Evolutionary conservation across 768 basidiomycete species (phyloP), one percentile per base, ranked within the genome.

Genomic region (Pleurotus pulmonarius): DNA sequence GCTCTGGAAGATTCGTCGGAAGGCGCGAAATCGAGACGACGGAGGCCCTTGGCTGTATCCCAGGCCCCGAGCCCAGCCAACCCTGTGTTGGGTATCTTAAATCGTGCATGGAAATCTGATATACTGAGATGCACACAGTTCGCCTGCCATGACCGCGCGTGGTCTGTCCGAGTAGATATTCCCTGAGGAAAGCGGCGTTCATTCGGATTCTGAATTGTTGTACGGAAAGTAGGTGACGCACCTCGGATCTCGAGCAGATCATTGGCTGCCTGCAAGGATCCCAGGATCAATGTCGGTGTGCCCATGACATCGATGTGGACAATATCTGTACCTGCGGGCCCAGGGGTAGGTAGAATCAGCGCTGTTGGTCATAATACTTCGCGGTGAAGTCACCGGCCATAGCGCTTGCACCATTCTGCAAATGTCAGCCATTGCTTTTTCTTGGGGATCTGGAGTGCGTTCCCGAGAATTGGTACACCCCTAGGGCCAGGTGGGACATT

Each of bases 341-440:
- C 20, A 11, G 20, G 16, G 9, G 12, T 20, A n/a, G 6, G 12
- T 20, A n/a, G 6, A 29, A 24, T 40, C 38, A 52, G n/a, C 15
- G 11, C 15, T 15, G 18, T 18, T 37, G 16, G 18, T 34, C 29
- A 37, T 3, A 20, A 20, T 52, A 52, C 38, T 6, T 38, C 34
- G 22, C 6, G 29, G 7, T 7, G 12, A 18, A 18, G 46, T 34
- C 29, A 61, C 60, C 49, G n/a, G 52, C 64, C 64, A 46, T 65
- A 65, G 56, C 49, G 43, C 34, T 51, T 57, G 29, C 49, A 56
- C 64, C 64, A 65, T 16, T 64, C 59, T 12, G 55, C 59, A 56
- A 59, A 65, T 37, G 56, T 62, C 34, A 63, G 37, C 64, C 64
- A 65, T 38, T 63, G 62, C 15, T 56, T 58, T 38, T 58, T 51